These are phyloP conservation scores for Samsoniella hepiali DNA, from an alignment of 2,329 filamentous ascomycete genomes.

Conservation along the genomic window DNA sequence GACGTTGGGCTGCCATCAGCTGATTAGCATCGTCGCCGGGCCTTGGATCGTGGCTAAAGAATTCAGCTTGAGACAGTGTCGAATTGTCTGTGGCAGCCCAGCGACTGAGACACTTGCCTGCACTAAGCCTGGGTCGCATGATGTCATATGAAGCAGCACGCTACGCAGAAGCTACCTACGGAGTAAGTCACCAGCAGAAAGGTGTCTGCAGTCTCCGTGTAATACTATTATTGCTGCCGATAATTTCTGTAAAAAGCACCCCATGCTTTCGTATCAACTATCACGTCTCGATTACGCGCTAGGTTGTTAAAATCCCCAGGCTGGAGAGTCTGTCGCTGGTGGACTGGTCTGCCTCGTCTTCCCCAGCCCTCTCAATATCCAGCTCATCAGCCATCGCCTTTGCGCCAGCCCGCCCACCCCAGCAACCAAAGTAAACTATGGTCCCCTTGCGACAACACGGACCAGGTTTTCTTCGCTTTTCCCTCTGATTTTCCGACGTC, in stretches of 20 bases:
- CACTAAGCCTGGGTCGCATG: background rate
- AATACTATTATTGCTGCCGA: too few species aligned
- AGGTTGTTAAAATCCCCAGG: background rate
- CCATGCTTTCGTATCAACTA: background rate
- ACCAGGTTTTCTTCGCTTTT: background rate
- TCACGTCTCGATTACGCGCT: background rate
- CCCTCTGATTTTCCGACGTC: background rate
- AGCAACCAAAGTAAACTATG: slow-evolving; percentile 6
- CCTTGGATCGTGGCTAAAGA: background rate
- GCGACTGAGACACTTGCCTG: background rate
- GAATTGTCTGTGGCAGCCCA: background rate
- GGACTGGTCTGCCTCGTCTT: background rate
- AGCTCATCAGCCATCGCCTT: slow-evolving; percentile 14
- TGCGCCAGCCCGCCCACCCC: slow-evolving; percentile 6
- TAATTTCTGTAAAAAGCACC: background rate
- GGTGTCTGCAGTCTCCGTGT: background rate
- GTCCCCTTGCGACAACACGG: background rate
- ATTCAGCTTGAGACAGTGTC: background rate
- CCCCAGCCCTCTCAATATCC: slow-evolving; percentile 14
- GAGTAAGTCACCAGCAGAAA: too few species aligned
- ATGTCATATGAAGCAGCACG: background rate
- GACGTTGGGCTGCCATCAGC: background rate
- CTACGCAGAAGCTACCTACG: too few species aligned
- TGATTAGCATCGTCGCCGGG: background rate
- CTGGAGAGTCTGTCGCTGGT: background rate